These are phyloP conservation scores for Papiliotrema nemorosa DNA, from an alignment of 1,284 basidiomycete genomes.

Conservation along the genomic window DNA sequence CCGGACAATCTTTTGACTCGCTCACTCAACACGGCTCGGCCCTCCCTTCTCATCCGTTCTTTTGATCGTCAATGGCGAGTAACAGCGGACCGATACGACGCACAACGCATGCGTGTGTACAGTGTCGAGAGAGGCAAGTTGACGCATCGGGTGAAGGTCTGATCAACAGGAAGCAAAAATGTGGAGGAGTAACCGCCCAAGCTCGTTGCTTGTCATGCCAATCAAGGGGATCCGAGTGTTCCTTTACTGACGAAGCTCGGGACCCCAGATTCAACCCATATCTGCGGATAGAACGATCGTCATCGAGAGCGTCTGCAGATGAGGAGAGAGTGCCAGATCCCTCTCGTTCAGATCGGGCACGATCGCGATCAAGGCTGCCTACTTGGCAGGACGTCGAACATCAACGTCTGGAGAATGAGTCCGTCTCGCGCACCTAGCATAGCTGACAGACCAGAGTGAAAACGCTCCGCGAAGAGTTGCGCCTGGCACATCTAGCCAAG, in stretches of 20 bases:
- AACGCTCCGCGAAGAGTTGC: too few species aligned
- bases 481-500: too few species aligned
- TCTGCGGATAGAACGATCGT: conserved; percentile 7
- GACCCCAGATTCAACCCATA: conserved; percentile 23
- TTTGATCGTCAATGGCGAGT: too few species aligned
- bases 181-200: conserved; percentile 13
- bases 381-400: too few species aligned
- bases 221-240: conserved; percentile 12
- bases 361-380: too few species aligned
- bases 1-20: too few species aligned
- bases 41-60: too few species aligned
- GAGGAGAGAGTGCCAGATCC: background rate
- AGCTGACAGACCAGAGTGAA: too few species aligned
- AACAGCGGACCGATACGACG: conserved; percentile 1
- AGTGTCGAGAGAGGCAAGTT: conserved; percentile 16
- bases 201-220: conserved; percentile 12
- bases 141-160: background rate
- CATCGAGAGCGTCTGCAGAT: background rate
- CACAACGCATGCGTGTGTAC: conserved; percentile 15
- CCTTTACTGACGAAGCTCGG: conserved; percentile 13
- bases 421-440: background rate
- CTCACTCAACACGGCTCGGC: too few species aligned
- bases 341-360: too few species aligned
- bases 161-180: conserved; percentile 16
- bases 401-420: too few species aligned